Base-by-base conservation (phyloP, 164 flowering plant species). In the Berberis thunbergii region DNA sequence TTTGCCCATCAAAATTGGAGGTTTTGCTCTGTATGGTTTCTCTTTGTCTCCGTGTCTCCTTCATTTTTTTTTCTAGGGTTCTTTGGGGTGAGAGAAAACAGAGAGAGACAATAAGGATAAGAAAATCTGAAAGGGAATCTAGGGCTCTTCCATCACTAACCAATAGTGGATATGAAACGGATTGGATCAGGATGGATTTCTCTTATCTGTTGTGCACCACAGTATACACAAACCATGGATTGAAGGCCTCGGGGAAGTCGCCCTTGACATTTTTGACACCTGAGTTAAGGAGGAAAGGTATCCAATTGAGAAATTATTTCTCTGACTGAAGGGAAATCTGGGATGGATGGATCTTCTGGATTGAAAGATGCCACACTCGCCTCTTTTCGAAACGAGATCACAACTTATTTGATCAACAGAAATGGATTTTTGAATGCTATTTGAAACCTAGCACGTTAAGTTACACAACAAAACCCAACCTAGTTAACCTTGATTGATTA, bases 201-300 rank as follows among this genome's bases (percentile, higher is more conserved):
- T 41, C 66, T 64, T n/a, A n/a, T 52, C 66, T 66, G 78, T 10
- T 64, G 74, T 1, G 64, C 56, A 13, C 89, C 92, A 54, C 95
- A 88, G 67, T 80, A 87, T 26, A 84, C 68, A 70, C 97, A 90
- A 53, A 83, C 57, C 40, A 76, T 4, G 1, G 95, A 86, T 49
- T 76, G 66, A 3, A 71, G 12, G n/a, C 87, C 92, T 53, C 89
- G 67, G 43, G 85, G 81, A 48, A 88, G 83, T 44, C 61, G 65
- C 9, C 85, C 92, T 11, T 73, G 74, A 68, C 97, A 90, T 53
- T 75, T 67, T 63, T 67, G 69, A 77, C 97, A 90, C 5, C 91
- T 81, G 13, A 84, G 82, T 54, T 82, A 44, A 4, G 81, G 68
- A 42, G 88, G 84, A 0, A 88, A 83, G 0, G 90, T 83, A 66